Conservation (phyloP, 768 basidiomycete genomes). For the Phanerochaete sordida region DNA sequence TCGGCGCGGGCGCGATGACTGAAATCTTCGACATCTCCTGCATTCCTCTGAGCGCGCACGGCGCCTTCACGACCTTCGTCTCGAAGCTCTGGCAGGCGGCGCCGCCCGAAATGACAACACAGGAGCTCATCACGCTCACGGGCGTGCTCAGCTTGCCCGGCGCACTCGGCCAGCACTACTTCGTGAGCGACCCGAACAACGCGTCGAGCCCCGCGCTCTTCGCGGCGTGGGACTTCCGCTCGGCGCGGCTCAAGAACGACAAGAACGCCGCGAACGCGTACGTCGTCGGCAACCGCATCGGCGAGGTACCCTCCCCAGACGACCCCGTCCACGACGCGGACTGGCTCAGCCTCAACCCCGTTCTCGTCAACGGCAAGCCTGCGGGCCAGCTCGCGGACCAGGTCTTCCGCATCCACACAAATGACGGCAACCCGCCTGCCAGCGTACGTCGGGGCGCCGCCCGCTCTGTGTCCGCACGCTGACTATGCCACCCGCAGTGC, state of each 20-base stretch:
- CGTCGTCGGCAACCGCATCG: conserved; percentile 42
- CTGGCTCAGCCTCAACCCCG: conserved; percentile 45
- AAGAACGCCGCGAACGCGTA: conserved; percentile 42
- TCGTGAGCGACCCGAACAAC: conserved; percentile 44
- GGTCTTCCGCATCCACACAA: conserved; percentile 50
- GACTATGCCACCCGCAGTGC: too few species aligned
- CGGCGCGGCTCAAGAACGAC: conserved; percentile 12
- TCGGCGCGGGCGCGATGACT: conserved; percentile 24
- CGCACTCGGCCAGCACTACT: conserved; percentile 64
- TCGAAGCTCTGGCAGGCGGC: conserved; percentile 28
- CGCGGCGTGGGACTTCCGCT: conserved; percentile 58
- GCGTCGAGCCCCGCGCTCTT: conserved; percentile 35
- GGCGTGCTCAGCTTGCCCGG: too few species aligned
- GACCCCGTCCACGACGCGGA: conserved; percentile 42
- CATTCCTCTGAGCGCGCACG: conserved; percentile 30
- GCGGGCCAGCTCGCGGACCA: conserved; percentile 45
- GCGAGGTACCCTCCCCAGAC: conserved; percentile 38
- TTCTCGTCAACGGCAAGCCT: conserved; percentile 23
- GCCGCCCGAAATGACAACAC: too few species aligned
- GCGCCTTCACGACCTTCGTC: conserved; percentile 27
- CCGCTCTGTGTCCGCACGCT: too few species aligned
- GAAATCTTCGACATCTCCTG: conserved; percentile 57
- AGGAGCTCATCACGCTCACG: too few species aligned
- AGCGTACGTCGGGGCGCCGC: too few species aligned
- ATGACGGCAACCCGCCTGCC: conserved; percentile 51